These are phyloP conservation scores for Phytophthora pseudosyringae DNA, from an alignment of 352 stramenopile species.

Conservation along the genomic window DNA sequence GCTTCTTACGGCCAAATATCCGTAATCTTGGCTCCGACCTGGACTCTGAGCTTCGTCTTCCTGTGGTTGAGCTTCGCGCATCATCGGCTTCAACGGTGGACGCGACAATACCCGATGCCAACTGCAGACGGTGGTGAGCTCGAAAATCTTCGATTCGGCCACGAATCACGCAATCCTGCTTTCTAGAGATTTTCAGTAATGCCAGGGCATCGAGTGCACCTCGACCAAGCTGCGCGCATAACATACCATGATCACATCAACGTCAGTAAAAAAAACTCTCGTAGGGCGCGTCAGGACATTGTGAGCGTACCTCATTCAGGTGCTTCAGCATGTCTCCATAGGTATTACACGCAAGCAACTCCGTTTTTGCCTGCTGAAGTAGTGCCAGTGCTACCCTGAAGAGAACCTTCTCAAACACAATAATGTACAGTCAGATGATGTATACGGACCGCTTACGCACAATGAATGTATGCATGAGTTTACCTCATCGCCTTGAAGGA, in stretches of 20 bases:
- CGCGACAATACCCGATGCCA: slow-evolving; percentile 80
- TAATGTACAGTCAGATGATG: slow-evolving; percentile 2
- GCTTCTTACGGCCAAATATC: slow-evolving; percentile 71
- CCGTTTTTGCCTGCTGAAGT: slow-evolving; percentile 65
- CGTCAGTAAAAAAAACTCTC: neutral
- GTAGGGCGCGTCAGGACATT: neutral
- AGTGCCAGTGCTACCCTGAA: slow-evolving; percentile 81
- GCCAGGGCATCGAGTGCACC: slow-evolving; percentile 47
- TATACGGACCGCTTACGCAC: neutral
- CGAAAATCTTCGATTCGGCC: slow-evolving; percentile 84
- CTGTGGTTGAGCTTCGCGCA: slow-evolving; percentile 35
- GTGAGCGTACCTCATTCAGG: slow-evolving; percentile 72
- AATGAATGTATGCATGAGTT: neutral
- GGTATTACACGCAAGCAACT: slow-evolving; percentile 62
- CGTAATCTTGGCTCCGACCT: slow-evolving; percentile 60
- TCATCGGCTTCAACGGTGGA: slow-evolving; percentile 66
- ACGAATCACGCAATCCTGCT: slow-evolving; percentile 73
- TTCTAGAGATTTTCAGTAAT: slow-evolving; percentile 60
- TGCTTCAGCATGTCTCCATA: slow-evolving; percentile 85
- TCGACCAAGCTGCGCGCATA: slow-evolving; percentile 60
- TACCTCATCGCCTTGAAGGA: slow-evolving; percentile 85
- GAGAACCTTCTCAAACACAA: slow-evolving; percentile 52
- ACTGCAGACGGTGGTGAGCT: slow-evolving; percentile 80
- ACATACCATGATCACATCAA: neutral
- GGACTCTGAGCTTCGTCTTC: slow-evolving; percentile 43